Evolutionary conservation across 2,329 filamentous ascomycete genomes (phyloP).

Genomic region (Claviceps sorghi): DNA sequence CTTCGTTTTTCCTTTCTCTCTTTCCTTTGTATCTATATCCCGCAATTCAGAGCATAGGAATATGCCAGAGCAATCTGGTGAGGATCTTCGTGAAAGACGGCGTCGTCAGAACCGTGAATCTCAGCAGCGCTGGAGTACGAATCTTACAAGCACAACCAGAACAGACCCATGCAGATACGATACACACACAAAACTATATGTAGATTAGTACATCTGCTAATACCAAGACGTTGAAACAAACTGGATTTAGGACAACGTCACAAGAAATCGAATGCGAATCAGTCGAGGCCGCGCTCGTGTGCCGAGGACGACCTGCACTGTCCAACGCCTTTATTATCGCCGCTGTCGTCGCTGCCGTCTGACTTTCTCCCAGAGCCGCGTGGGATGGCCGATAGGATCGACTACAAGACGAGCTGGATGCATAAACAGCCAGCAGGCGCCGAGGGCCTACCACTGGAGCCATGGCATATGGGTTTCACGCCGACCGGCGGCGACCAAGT

Average conservation of each 20-base stretch:
- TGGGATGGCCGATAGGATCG: neutral
- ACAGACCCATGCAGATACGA: neutral
- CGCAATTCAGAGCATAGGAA: neutral
- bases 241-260: neutral
- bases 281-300: neutral
- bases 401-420: neutral
- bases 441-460: neutral
- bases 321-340: neutral
- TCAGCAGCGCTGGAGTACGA: neutral
- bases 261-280: neutral
- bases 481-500: neutral
- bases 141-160: neutral
- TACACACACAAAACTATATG: neutral
- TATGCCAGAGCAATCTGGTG: conserved; percentile 14
- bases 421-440: neutral
- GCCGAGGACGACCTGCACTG: neutral
- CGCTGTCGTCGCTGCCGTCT: neutral
- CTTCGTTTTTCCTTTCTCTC: neutral
- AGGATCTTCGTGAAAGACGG: neutral
- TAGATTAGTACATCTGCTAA: neutral
- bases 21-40: neutral
- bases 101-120: conserved; percentile 1
- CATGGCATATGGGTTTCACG: neutral
- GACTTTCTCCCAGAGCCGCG: neutral
- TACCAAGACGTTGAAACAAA: neutral